Conservation (phyloP, 495 filamentous ascomycete species). For the Penicillium verhagenii region DNA sequence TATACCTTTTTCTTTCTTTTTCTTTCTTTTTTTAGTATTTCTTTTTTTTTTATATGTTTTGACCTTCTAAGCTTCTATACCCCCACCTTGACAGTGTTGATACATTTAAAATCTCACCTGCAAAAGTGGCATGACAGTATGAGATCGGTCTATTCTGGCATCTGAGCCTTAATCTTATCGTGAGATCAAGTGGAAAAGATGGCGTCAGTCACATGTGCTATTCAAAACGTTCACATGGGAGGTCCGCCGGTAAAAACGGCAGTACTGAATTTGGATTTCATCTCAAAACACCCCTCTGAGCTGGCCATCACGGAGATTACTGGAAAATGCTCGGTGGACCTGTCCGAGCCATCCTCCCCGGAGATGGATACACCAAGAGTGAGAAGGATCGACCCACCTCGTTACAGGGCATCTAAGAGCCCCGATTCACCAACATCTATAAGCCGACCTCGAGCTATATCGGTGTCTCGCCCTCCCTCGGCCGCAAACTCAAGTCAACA, state of each 20-base stretch:
- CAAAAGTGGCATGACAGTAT: not conserved
- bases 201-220: conserved; percentile 7
- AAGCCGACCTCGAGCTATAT: conserved; percentile 15
- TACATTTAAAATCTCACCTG: not conserved
- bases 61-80: too few relatives aligned
- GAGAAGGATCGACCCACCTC: conserved; percentile 21
- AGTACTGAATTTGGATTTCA: not conserved
- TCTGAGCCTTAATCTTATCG: not conserved
- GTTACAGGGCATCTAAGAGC: not conserved
- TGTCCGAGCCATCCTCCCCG: not conserved
- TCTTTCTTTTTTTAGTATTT: not conserved
- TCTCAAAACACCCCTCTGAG: conserved; percentile 4
- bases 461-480: conserved; percentile 28
- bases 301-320: conserved; percentile 4
- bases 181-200: not conserved
- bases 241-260: not conserved
- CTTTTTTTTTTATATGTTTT: not conserved
- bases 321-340: conserved; percentile 12
- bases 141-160: not conserved
- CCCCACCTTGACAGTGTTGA: not conserved
- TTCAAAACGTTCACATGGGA: conserved; percentile 2
- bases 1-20: not conserved
- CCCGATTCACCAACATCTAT: conserved; percentile 14
- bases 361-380: conserved; percentile 23
- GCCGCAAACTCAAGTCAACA: conserved; percentile 23